Percentiles rank a stretch among this genome's conserved stretches.
phyloP scores from a whole-genome alignment of 2,329 filamentous ascomycete genomes.

The Botryosphaeria agaves region DNA sequence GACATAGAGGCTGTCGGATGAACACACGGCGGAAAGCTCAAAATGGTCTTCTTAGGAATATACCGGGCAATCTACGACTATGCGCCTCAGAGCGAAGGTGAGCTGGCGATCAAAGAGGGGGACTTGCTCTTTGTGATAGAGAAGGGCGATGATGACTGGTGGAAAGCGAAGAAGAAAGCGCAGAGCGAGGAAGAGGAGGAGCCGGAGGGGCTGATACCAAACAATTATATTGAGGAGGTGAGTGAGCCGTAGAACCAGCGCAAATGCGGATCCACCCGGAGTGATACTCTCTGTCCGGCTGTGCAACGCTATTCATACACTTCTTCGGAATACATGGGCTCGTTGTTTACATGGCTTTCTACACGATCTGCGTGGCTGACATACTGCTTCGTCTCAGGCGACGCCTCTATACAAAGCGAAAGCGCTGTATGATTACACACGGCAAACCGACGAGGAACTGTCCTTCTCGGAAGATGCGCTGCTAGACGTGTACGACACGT shows the following conservation, averaged over 20 bases:
- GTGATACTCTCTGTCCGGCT: too few species aligned
- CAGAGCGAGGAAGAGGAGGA: slow-evolving; percentile 65
- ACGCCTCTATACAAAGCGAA: slow-evolving; percentile 53
- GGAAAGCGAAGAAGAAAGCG: slow-evolving; percentile 96
- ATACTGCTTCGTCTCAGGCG: slow-evolving; percentile 36
- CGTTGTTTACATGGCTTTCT: too few species aligned
- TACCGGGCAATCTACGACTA: slow-evolving; percentile 91
- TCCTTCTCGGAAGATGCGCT: slow-evolving; percentile 82
- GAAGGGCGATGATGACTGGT: slow-evolving; percentile 57
- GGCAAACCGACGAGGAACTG: slow-evolving; percentile 94
- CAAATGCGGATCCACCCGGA: too few species aligned
- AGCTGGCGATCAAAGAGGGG: slow-evolving; percentile 70
- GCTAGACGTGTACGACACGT: slow-evolving; percentile 72
- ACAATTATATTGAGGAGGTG: slow-evolving; percentile 92
- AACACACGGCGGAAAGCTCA: too few species aligned
- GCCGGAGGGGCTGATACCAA: slow-evolving; percentile 75
- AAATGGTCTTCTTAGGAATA: slow-evolving; percentile 82
- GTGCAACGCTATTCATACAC: too few species aligned
- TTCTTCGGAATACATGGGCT: too few species aligned
- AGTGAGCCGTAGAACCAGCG: slow-evolving; percentile 15
- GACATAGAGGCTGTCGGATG: too few species aligned
- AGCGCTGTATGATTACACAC: slow-evolving; percentile 94
- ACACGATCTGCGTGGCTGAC: too few species aligned
- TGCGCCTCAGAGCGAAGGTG: slow-evolving; percentile 66
- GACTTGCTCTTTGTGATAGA: slow-evolving; percentile 81